phyloP scores from a whole-genome alignment of 768 basidiomycete species.

The Rhizopogon sp. region DNA sequence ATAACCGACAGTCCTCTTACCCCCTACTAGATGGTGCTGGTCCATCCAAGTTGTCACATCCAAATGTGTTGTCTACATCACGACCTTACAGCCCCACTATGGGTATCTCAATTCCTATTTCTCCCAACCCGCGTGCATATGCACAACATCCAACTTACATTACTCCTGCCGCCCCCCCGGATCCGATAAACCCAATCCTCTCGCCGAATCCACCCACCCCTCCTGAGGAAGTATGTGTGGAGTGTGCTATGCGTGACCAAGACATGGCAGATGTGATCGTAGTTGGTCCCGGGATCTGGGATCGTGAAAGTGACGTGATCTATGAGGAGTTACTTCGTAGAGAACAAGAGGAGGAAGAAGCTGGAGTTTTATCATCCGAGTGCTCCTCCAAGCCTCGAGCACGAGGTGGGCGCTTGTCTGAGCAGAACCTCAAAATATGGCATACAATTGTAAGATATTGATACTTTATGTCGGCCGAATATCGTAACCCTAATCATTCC shows the following conservation, averaged over 20 bases:
- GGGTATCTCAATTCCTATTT: slow-evolving; percentile 51
- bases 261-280: slow-evolving; percentile 98
- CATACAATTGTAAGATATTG: slow-evolving; percentile 59
- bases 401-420: slow-evolving; percentile 66
- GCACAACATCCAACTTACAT: slow-evolving; percentile 78
- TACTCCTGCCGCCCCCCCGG: slow-evolving; percentile 47
- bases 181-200: slow-evolving; percentile 58
- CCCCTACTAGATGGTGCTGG: slow-evolving; percentile 30
- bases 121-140: slow-evolving; percentile 61
- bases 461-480: slow-evolving; percentile 10
- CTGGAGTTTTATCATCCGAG: slow-evolving; percentile 43
- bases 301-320: slow-evolving; percentile 77
- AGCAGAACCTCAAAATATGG: slow-evolving; percentile 81
- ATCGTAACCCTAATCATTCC: slow-evolving; percentile 9
- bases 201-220: slow-evolving; percentile 45
- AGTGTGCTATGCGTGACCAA: slow-evolving; percentile 98
- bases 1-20: slow-evolving; percentile 44
- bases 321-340: slow-evolving; percentile 72
- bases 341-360: slow-evolving; percentile 65
- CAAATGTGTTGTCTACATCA: slow-evolving; percentile 54
- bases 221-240: slow-evolving; percentile 86
- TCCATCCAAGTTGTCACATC: slow-evolving; percentile 35
- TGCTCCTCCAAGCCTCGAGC: slow-evolving; percentile 54
- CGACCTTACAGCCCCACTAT: slow-evolving; percentile 43
- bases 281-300: slow-evolving; percentile 83